phyloP scores from a whole-genome alignment of 495 filamentous ascomycete genomes.

The Trichodelitschia bisporula region DNA sequence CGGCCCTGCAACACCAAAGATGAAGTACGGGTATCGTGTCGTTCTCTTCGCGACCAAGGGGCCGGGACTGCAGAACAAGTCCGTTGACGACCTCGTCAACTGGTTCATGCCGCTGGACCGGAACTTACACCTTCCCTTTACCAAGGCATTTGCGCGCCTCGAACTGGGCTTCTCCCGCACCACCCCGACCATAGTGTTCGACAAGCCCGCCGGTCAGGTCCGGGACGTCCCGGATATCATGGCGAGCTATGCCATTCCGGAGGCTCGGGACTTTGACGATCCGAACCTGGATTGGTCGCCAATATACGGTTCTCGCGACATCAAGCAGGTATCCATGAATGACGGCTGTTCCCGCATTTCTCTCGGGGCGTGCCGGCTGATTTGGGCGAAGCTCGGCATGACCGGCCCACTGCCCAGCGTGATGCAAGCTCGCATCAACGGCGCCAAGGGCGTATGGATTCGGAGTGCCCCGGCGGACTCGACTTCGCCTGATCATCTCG shows the following conservation, averaged over 20 bases:
- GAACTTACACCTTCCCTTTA: conserved; percentile 11
- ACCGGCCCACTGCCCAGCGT: conserved; percentile 30
- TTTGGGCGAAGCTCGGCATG: conserved; percentile 5
- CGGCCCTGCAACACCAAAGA: not conserved
- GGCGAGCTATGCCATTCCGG: conserved; percentile 7
- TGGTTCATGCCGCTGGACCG: conserved; percentile 13
- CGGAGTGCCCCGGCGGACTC: conserved; percentile 26
- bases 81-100: conserved; percentile 8
- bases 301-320: not conserved
- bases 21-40: conserved; percentile 3
- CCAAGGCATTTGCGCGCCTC: conserved; percentile 15
- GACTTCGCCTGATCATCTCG: conserved; percentile 14
- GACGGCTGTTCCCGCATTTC: conserved; percentile 15
- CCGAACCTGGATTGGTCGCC: conserved; percentile 2
- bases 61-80: not conserved
- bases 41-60: conserved; percentile 8
- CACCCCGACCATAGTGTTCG: conserved; percentile 8
- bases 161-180: conserved; percentile 14
- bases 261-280: conserved; percentile 12
- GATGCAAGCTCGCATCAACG: conserved; percentile 61
- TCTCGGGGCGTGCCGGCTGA: conserved; percentile 6
- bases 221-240: conserved; percentile 7
- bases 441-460: conserved; percentile 81
- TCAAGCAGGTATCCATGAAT: conserved; percentile 8
- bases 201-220: conserved; percentile 9